These are phyloP conservation scores for Ustulina deusta DNA, from an alignment of 2,329 filamentous ascomycete species.

Conservation along the genomic window DNA sequence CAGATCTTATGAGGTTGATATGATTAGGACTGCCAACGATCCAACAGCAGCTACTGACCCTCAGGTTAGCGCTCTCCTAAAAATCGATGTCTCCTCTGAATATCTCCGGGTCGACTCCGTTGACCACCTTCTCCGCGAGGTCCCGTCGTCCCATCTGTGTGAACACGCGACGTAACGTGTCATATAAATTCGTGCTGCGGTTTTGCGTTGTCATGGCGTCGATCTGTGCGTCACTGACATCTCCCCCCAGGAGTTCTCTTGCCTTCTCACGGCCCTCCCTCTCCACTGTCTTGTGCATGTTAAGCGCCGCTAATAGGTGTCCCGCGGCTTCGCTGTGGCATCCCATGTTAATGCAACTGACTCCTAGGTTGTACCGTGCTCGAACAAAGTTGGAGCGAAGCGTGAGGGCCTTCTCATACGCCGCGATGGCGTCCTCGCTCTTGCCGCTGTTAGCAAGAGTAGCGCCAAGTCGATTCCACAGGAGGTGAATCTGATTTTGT, in stretches of 20 bases:
- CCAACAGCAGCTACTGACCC: background rate
- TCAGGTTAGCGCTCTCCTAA: conserved; percentile 48
- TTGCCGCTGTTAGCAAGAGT: conserved; percentile 95
- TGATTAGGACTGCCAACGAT: background rate
- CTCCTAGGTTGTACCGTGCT: conserved; percentile 95
- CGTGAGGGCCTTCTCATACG: conserved; percentile 91
- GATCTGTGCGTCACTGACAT: conserved; percentile 74
- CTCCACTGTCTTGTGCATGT: conserved; percentile 96
- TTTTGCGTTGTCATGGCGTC: conserved; percentile 94
- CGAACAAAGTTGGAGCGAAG: conserved; percentile 97
- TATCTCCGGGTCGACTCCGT: conserved; percentile 88
- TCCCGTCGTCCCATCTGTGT: conserved; percentile 93
- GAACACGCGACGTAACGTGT: conserved; percentile 94
- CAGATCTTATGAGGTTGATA: background rate
- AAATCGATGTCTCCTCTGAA: conserved; percentile 95
- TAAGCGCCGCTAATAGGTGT: conserved; percentile 89
- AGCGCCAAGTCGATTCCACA: conserved; percentile 97
- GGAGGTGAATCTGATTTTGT: conserved; percentile 86
- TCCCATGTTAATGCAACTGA: conserved; percentile 96
- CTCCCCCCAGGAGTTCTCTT: conserved; percentile 79
- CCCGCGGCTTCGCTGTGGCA: conserved; percentile 93
- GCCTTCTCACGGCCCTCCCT: conserved; percentile 85
- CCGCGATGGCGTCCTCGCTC: conserved; percentile 94
- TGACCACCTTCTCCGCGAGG: conserved; percentile 85
- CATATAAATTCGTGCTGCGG: conserved; percentile 95